A percentile compares a stretch with the other conserved stretches of the same genome.
Evolutionary conservation across 805 yeast species (phyloP).

Genomic region (Saccharomycopsis amapae): DNA sequence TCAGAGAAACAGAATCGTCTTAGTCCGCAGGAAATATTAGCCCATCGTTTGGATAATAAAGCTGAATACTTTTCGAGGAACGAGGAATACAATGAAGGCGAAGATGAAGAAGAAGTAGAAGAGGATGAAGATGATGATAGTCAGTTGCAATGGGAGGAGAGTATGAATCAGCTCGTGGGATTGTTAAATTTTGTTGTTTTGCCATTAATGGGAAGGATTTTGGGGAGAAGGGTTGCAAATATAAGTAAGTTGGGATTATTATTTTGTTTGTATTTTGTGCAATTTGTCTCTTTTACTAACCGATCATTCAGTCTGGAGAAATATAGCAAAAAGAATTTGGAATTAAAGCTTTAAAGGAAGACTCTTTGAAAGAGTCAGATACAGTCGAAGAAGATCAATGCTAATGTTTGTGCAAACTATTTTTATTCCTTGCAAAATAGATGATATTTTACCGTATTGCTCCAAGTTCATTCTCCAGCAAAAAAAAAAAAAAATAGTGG

Average conservation of each 20-base stretch:
- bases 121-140: slow-evolving; percentile 15
- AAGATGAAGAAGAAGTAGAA: slow-evolving; percentile 6
- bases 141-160: slow-evolving; percentile 44
- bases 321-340: slow-evolving; percentile 17
- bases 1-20: neutral
- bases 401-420: too few relatives aligned
- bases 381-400: too few relatives aligned
- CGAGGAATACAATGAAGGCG: slow-evolving; percentile 1
- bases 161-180: slow-evolving; percentile 36
- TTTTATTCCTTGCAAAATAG: too few relatives aligned
- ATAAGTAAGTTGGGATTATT: slow-evolving; percentile 4
- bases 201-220: slow-evolving; percentile 38
- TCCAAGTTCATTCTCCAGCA: too few relatives aligned
- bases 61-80: neutral
- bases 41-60: too few relatives aligned
- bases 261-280: neutral
- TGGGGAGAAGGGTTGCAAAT: slow-evolving; percentile 34
- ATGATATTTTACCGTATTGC: too few relatives aligned
- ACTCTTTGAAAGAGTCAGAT: too few relatives aligned
- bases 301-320: slow-evolving; percentile 12
- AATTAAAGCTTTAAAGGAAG: neutral
- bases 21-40: too few relatives aligned
- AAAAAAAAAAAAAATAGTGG: too few relatives aligned
- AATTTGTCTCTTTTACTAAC: neutral
- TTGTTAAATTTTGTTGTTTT: slow-evolving; percentile 33